Conservation (phyloP, 2,329 filamentous ascomycete genomes). For the Corynespora cassiicola region DNA sequence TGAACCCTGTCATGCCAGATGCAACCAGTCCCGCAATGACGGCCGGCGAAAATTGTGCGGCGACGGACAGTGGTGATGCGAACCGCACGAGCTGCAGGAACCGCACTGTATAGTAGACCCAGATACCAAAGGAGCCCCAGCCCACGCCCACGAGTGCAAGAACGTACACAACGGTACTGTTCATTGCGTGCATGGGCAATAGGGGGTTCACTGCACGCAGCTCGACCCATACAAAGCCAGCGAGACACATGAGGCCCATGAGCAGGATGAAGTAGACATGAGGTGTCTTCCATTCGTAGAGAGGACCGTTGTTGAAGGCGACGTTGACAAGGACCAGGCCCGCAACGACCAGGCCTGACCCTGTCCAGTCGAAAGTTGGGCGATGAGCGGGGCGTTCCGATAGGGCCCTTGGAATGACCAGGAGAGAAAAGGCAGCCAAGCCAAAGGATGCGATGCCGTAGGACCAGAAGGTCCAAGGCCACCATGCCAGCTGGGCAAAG, state of each 20-base stretch:
- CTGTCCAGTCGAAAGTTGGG: constrained; percentile 34
- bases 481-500: constrained; percentile 41
- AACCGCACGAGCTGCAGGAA: constrained; percentile 42
- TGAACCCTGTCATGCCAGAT: constrained; percentile 42
- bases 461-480: constrained; percentile 39
- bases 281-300: constrained; percentile 32
- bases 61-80: constrained; percentile 36
- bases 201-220: constrained; percentile 31
- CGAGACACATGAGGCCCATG: constrained; percentile 29
- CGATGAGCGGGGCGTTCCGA: constrained; percentile 15
- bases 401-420: constrained; percentile 22
- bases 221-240: constrained; percentile 33
- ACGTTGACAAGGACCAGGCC: constrained; percentile 36
- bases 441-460: constrained; percentile 21
- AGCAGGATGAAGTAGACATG: constrained; percentile 36
- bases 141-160: constrained; percentile 33
- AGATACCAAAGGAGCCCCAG: constrained; percentile 40
- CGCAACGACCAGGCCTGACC: constrained; percentile 26
- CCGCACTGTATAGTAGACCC: constrained; percentile 46
- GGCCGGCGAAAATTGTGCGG: constrained; percentile 41
- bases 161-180: constrained; percentile 33
- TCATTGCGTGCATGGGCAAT: constrained; percentile 34
- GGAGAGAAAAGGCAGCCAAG: constrained; percentile 13
- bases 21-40: constrained; percentile 44
- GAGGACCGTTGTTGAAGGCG: constrained; percentile 35